A percentile compares a stretch with the other conserved stretches of the same genome.
phyloP scores from a whole-genome alignment of 2,329 filamentous ascomycete genomes.

The Calonectria hawksworthii region DNA sequence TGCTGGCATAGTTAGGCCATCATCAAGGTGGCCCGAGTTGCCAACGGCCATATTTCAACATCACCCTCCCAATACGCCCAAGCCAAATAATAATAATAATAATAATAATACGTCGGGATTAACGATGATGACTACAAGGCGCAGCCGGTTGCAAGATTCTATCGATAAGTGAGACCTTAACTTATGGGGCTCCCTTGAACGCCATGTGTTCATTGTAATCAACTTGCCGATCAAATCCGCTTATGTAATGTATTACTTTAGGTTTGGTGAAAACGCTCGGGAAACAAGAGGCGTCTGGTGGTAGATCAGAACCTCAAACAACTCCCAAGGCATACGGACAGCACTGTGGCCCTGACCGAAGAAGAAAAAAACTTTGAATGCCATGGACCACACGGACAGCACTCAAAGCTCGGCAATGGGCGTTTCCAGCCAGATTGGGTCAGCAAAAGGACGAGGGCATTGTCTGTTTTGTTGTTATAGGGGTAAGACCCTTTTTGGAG shows the following conservation, averaged over 20 bases:
- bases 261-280: neutral
- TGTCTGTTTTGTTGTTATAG: neutral
- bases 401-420: neutral
- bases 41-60: neutral
- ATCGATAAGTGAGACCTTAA: neutral
- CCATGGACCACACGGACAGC: neutral
- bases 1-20: too few species aligned
- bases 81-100: too few species aligned
- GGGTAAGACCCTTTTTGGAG: neutral
- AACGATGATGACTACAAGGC: neutral
- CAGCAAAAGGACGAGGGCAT: neutral
- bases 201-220: neutral
- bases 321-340: neutral
- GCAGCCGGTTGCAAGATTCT: neutral
- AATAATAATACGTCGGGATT: neutral
- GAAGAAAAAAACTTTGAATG: neutral
- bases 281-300: neutral
- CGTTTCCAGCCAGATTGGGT: neutral
- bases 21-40: neutral
- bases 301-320: neutral
- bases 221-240: neutral
- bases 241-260: neutral
- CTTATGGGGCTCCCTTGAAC: conserved; percentile 26
- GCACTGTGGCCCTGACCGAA: neutral
- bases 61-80: neutral